Base-by-base conservation (phyloP, 371 early-diverging fungal species). In the Mucor mucedo region DNA sequence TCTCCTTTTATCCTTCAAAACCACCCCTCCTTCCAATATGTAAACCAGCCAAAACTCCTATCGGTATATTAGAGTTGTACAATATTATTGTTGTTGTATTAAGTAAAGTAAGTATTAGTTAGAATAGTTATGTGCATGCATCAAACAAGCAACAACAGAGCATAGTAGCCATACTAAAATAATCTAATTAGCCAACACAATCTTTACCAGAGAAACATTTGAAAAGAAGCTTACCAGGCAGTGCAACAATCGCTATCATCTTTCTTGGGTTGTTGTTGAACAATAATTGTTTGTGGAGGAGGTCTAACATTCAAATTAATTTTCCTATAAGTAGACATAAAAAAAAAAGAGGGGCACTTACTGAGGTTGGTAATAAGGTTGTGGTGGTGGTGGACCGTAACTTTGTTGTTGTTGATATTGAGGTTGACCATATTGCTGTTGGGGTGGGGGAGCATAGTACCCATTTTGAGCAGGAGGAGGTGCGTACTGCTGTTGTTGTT, bases 221-320 rank as follows among this genome's bases (percentile, higher is more conserved):
- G 45, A n/a, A n/a, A n/a, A n/a, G 6, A n/a, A 4, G n/a, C 21
- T 62, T 69, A 73, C 73, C 73, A 74, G 41, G 72, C 75, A 58
- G 69, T 68, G 63, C 75, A 74, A 32, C 75, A 74, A 40, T 62
- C 68, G 52, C 41, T 39, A 60, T 74, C 66, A 55, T 74, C 66
- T 6, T 58, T 41, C 13, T 42, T 56, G 28, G 68, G 68, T 60
- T 68, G 68, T 41, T 74, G 75, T 48, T 74, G 75, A 52, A 74
- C 52, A 41, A 68, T 49, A 35, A 74, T 63, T 7, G 75, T 68
- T 50, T 67, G 68, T 35, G 75, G 75, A 30, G 68, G 60, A 38
- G 75, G 75, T 41, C 75, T 74, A 62, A 5, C 6, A n/a, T 5
- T 52, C 2, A 39, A 40, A 40, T 4, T 39, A 21, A 9, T 30